These are phyloP conservation scores for Bisporella sp. DNA, from an alignment of 2,329 filamentous ascomycete species.

Conservation along the genomic window DNA sequence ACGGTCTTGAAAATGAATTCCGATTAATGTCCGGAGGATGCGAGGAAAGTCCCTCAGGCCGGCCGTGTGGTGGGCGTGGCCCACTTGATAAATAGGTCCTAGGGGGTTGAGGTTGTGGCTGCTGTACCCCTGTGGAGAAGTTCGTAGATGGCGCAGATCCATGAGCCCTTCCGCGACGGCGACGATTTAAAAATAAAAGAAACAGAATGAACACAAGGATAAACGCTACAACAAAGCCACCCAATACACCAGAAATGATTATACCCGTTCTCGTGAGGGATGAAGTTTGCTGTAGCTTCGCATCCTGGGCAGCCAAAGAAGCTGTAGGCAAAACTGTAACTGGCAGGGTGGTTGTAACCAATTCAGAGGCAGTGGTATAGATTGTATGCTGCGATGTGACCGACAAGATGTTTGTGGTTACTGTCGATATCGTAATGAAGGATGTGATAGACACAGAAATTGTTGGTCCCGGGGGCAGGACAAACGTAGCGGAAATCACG, in stretches of 20 bases:
- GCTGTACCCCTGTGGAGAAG: not conserved
- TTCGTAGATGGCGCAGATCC: not conserved
- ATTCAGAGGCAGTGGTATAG: not conserved
- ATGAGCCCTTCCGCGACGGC: not conserved
- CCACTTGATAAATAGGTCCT: not conserved
- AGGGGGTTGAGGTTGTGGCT: not conserved
- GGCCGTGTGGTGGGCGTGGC: not conserved
- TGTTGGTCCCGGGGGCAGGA: not conserved
- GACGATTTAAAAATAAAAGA: not conserved
- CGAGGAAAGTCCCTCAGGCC: not conserved
- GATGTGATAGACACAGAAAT: not conserved
- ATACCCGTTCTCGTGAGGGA: not conserved
- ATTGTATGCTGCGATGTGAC: not conserved
- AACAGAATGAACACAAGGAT: not conserved
- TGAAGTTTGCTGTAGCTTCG: not conserved
- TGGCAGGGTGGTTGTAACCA: not conserved
- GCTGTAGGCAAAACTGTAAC: not conserved
- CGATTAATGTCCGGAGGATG: not conserved
- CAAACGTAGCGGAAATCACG: not conserved
- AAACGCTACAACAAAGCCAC: not conserved
- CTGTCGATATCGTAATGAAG: not conserved
- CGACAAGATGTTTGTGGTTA: not conserved
- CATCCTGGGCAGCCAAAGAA: not conserved
- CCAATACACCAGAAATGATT: not conserved
- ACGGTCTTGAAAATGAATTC: not conserved